Conservation (phyloP, 805 yeast genomes). For the Lipomyces starkeyi region DNA sequence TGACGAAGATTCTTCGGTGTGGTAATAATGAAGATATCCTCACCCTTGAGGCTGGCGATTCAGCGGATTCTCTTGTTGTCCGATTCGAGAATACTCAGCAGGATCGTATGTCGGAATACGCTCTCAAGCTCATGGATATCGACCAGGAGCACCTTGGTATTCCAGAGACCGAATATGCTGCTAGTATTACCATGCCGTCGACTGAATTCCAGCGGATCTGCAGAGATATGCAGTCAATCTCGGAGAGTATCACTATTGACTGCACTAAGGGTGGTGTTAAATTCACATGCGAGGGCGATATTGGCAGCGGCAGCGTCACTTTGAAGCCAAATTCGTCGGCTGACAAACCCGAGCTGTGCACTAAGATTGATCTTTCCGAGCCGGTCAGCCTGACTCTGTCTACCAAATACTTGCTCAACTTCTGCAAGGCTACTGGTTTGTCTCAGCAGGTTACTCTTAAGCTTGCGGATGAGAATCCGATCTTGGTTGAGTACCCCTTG, state of each 20-base stretch:
- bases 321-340: slow-evolving; percentile 83
- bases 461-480: slow-evolving; percentile 90
- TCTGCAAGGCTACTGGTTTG: slow-evolving; percentile 86
- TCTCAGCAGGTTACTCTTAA: slow-evolving; percentile 79
- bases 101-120: slow-evolving; percentile 91
- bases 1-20: slow-evolving; percentile 85
- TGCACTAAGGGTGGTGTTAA: slow-evolving; percentile 93
- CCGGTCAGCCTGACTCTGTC: slow-evolving; percentile 92
- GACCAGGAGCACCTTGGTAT: slow-evolving; percentile 93
- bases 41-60: slow-evolving; percentile 87
- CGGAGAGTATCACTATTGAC: slow-evolving; percentile 83
- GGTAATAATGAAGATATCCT: slow-evolving; percentile 89
- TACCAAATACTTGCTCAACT: slow-evolving; percentile 86
- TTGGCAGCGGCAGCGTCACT: slow-evolving; percentile 85
- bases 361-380: slow-evolving; percentile 77
- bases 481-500: slow-evolving; percentile 88
- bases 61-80: slow-evolving; percentile 77
- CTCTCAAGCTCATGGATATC: slow-evolving; percentile 91
- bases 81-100: slow-evolving; percentile 89
- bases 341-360: slow-evolving; percentile 77
- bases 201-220: slow-evolving; percentile 86
- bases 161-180: slow-evolving; percentile 91
- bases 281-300: slow-evolving; percentile 88
- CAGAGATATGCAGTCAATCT: slow-evolving; percentile 82
- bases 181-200: slow-evolving; percentile 85